Evolutionary conservation across 495 filamentous ascomycete species (phyloP), one percentile per base, ranked within the genome.

Genomic region (Monascus purpureus): DNA sequence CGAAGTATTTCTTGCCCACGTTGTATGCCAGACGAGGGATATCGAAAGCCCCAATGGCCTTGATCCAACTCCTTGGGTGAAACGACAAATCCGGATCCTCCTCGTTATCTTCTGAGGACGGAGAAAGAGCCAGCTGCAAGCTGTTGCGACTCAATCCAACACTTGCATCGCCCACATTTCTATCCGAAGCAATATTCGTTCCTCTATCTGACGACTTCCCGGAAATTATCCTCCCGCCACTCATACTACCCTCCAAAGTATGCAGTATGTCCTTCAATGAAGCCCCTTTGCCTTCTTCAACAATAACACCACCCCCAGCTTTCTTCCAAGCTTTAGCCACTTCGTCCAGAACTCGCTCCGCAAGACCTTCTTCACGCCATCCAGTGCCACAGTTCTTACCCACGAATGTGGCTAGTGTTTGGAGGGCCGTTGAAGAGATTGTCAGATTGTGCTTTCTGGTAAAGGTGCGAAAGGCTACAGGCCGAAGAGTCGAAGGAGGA

Each of bases 401-500:
- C 23, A 96, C 79, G 47, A 96, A 96, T 0, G 70, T 67, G 8
- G 92, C 86, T 14, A 97, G 63, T 7, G 77, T 71, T 51, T 85
- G 73, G 1, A 97, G 66, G 0, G 90, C 82, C 6, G 85, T 70
- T 0, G 88, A 88, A 2, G 83, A 93, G 24, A 97, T 76, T 0
- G 86, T 96, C 23, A 97, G 66, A 50, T 87, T 88, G 55, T 97
- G 84, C 46, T 97, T 97, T 58, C 94, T 93, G 5, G 90, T 97
- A 42, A 97, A 92, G 0, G 83, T 88, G 24, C 90, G 79, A 51
- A 97, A 96, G 25, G 90, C 90, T 20, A 95, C 65, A 4, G 90
- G 92, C 41, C 90, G 73, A 20, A 97, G 65, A 0, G 82, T 88
- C 14, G 81, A 73, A 2, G 85, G 80, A 12, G 86, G 86, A 18